These are phyloP conservation scores for Lactarius pseudohatsudake DNA, from an alignment of 768 basidiomycete genomes.

Conservation along the genomic window DNA sequence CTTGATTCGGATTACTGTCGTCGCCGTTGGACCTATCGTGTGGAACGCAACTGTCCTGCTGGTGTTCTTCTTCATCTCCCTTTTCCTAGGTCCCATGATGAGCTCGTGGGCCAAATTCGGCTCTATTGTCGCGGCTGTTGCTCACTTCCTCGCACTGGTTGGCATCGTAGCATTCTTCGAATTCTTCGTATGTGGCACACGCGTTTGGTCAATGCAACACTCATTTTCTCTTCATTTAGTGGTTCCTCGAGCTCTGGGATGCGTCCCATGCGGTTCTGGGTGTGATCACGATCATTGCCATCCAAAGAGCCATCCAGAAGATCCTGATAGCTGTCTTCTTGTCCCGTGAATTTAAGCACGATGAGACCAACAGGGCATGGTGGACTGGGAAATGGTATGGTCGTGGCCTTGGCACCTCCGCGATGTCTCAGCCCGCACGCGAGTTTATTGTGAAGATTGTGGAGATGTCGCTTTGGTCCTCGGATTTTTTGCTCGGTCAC, in stretches of 20 bases:
- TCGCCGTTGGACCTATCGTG: slow-evolving; percentile 89
- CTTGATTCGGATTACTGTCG: slow-evolving; percentile 83
- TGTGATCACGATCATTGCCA: slow-evolving; percentile 84
- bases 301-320: slow-evolving; percentile 93
- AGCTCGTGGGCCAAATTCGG: slow-evolving; percentile 84
- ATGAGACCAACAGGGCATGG: slow-evolving; percentile 98
- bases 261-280: slow-evolving; percentile 92
- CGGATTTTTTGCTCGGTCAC: slow-evolving; percentile 87
- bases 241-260: slow-evolving; percentile 94
- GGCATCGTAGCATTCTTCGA: slow-evolving; percentile 92
- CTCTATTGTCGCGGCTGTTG: slow-evolving; percentile 88
- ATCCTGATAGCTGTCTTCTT: slow-evolving; percentile 91
- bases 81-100: slow-evolving; percentile 90
- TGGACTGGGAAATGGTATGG: slow-evolving; percentile 99
- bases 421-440: slow-evolving; percentile 96
- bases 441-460: slow-evolving; percentile 98
- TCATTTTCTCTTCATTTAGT: slow-evolving; percentile 47
- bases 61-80: slow-evolving; percentile 84
- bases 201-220: slow-evolving; percentile 30
- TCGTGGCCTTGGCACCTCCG: slow-evolving; percentile 84
- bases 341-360: slow-evolving; percentile 98
- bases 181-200: slow-evolving; percentile 72
- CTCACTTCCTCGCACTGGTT: slow-evolving; percentile 78
- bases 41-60: slow-evolving; percentile 92
- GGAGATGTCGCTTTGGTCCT: slow-evolving; percentile 93